Conservation (phyloP, 108 stramenopile genomes). For the Cylindrotheca fusiformis region DNA sequence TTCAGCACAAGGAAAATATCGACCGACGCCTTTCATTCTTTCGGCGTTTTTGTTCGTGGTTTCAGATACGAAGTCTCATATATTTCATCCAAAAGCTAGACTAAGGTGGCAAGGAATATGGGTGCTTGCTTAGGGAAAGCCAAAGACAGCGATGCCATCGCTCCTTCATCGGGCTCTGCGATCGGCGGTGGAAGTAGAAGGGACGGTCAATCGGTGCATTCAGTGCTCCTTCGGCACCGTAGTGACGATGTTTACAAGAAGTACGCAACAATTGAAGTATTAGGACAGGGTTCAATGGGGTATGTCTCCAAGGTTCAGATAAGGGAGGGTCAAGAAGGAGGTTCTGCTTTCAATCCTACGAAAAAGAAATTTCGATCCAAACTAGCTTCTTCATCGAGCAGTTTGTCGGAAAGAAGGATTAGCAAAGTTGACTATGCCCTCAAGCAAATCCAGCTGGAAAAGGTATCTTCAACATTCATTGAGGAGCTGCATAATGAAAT, state of each 20-base stretch:
- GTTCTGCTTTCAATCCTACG: constrained; percentile 32
- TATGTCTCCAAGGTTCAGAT: constrained; percentile 51
- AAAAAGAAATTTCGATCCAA: neutral
- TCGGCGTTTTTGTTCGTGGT: too few species aligned
- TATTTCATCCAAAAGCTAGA: too few species aligned
- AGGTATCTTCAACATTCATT: constrained; percentile 54
- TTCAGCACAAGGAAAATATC: too few species aligned
- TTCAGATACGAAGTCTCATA: too few species aligned
- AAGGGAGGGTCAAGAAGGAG: constrained; percentile 51
- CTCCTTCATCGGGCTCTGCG: neutral
- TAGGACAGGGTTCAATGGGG: constrained; percentile 82
- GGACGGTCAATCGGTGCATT: constrained; percentile 20
- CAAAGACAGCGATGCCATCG: neutral
- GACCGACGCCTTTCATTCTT: too few species aligned
- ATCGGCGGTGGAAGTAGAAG: neutral
- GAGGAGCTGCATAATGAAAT: constrained; percentile 91
- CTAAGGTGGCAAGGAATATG: neutral
- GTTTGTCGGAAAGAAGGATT: constrained; percentile 1
- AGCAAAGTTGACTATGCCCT: constrained; percentile 52
- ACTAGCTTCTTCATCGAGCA: neutral
- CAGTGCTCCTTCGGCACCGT: constrained; percentile 27
- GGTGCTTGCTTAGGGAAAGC: neutral
- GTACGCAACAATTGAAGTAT: constrained; percentile 44
- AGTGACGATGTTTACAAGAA: constrained; percentile 51
- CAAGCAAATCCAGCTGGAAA: constrained; percentile 58